Conservation (phyloP, 192 early-diverging fungal species). For the Bifiguratus adelaidae region DNA sequence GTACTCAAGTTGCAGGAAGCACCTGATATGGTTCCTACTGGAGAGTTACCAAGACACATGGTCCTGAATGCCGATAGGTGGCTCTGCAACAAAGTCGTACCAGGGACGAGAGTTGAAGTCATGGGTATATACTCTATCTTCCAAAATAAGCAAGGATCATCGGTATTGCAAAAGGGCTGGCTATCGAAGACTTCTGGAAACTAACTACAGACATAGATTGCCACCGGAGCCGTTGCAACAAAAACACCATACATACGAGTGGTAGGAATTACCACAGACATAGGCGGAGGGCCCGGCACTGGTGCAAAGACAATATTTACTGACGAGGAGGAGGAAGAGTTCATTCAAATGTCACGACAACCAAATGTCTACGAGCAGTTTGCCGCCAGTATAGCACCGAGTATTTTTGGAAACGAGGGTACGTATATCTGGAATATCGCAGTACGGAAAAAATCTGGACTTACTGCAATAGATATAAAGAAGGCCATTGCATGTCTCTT, state of each 20-base stretch:
- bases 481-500: slow-evolving; percentile 89
- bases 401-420: slow-evolving; percentile 90
- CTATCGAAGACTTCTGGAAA: too few relatives aligned
- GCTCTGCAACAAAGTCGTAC: slow-evolving; percentile 83
- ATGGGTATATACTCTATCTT: slow-evolving; percentile 95
- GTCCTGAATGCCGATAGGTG: slow-evolving; percentile 82
- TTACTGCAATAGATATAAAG: slow-evolving; percentile 74
- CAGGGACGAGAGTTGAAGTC: slow-evolving; percentile 84
- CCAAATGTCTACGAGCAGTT: slow-evolving; percentile 89
- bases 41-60: slow-evolving; percentile 94
- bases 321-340: slow-evolving; percentile 90
- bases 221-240: slow-evolving; percentile 76
- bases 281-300: slow-evolving; percentile 47
- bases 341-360: slow-evolving; percentile 71
- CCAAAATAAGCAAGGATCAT: slow-evolving; percentile 69
- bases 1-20: slow-evolving; percentile 95
- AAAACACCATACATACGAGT: slow-evolving; percentile 91
- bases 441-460: background rate
- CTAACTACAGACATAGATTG: slow-evolving; percentile 52
- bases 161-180: too few relatives aligned
- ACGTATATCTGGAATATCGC: slow-evolving; percentile 2
- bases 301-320: slow-evolving; percentile 64
- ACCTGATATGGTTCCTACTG: slow-evolving; percentile 94
- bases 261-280: slow-evolving; percentile 81
- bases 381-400: slow-evolving; percentile 88